Evolutionary conservation across 129 eudicot species (phyloP).

Genomic region (Artemisia tridentata): DNA sequence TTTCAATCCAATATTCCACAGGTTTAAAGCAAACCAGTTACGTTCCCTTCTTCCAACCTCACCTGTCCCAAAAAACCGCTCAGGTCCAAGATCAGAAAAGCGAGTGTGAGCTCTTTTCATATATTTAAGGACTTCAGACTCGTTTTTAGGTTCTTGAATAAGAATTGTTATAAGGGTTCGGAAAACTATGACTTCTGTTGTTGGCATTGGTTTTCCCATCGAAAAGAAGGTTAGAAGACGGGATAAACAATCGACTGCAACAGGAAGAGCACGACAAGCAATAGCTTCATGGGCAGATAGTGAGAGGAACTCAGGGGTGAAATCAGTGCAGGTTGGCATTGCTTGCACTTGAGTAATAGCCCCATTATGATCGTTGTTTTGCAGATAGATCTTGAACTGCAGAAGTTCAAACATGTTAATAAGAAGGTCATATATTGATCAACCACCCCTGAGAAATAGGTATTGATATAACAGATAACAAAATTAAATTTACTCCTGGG

Average conservation of each 20-base stretch:
- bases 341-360: slow-evolving; percentile 84
- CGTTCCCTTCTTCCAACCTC: slow-evolving; percentile 84
- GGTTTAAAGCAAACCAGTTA: slow-evolving; percentile 71
- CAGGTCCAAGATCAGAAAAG: slow-evolving; percentile 68
- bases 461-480: slow-evolving; percentile 1
- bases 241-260: slow-evolving; percentile 74
- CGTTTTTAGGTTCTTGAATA: slow-evolving; percentile 49
- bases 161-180: slow-evolving; percentile 78
- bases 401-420: slow-evolving; percentile 11
- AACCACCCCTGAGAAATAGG: slow-evolving; percentile 1
- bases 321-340: slow-evolving; percentile 79
- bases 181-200: slow-evolving; percentile 68
- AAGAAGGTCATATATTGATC: slow-evolving; percentile 7
- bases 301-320: slow-evolving; percentile 84
- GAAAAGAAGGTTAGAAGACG: slow-evolving; percentile 72
- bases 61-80: slow-evolving; percentile 72
- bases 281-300: slow-evolving; percentile 96
- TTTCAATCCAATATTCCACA: slow-evolving; percentile 73
- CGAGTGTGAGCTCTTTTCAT: slow-evolving; percentile 71
- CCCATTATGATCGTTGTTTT: slow-evolving; percentile 61
- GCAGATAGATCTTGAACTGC: slow-evolving; percentile 89
- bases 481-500: background rate
- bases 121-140: slow-evolving; percentile 66
- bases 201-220: slow-evolving; percentile 72
- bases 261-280: slow-evolving; percentile 68